Evolutionary conservation across 2,329 filamentous ascomycete genomes (phyloP).

Genomic region (Pezicula radicicola): DNA sequence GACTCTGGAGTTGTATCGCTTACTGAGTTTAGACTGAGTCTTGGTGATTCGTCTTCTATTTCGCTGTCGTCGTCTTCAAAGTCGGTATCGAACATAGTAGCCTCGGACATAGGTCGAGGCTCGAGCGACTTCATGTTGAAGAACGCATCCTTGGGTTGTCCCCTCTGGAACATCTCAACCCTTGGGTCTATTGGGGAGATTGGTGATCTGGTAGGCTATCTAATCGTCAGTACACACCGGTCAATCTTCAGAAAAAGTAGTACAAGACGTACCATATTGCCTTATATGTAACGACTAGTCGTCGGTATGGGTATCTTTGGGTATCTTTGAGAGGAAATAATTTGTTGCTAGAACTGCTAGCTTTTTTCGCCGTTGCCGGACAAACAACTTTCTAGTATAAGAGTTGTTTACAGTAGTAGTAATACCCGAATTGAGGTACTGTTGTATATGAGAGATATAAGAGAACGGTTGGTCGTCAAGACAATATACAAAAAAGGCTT

Average conservation of each 20-base stretch:
- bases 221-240: conserved; percentile 13
- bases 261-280: conserved; percentile 21
- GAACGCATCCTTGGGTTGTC: conserved; percentile 52
- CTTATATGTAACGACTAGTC: conserved; percentile 1
- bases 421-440: background rate
- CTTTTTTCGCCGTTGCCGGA: conserved; percentile 27
- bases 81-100: conserved; percentile 77
- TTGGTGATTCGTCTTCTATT: conserved; percentile 60
- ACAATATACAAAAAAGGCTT: conserved; percentile 9
- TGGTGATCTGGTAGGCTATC: conserved; percentile 21
- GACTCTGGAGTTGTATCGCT: conserved; percentile 27
- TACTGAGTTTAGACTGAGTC: conserved; percentile 70
- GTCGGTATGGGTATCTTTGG: conserved; percentile 1
- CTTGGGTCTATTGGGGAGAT: conserved; percentile 25
- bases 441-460: conserved; percentile 7
- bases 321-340: conserved; percentile 15
- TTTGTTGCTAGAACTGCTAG: conserved; percentile 17
- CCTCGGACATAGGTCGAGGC: conserved; percentile 63
- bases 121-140: conserved; percentile 53
- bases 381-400: conserved; percentile 16
- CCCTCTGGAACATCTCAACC: conserved; percentile 42
- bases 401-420: background rate
- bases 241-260: background rate
- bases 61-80: conserved; percentile 57
- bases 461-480: conserved; percentile 16